phyloP scores from a whole-genome alignment of 2,329 filamentous ascomycete genomes.

The Colletotrichum somersetense region DNA sequence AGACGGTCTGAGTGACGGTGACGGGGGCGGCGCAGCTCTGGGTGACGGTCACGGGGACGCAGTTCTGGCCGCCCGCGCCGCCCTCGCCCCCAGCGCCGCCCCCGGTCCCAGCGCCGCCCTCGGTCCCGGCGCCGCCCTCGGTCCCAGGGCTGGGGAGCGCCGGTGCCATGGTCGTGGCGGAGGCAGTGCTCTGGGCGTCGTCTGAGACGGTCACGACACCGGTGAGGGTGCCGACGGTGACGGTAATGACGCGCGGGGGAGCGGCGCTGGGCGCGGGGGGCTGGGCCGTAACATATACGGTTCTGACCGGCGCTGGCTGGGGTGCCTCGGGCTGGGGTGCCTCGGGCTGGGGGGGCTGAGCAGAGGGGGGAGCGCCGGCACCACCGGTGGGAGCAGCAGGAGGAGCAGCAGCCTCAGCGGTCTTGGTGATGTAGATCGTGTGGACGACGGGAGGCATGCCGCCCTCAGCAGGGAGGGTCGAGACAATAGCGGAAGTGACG shows the following conservation, averaged over 20 bases:
- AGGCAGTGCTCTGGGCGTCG: conserved; percentile 23
- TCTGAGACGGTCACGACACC: conserved; percentile 41
- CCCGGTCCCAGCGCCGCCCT: conserved; percentile 17
- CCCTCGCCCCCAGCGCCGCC: conserved; percentile 17
- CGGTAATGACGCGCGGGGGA: conserved; percentile 36
- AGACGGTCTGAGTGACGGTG: conserved; percentile 39
- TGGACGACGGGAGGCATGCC: not conserved
- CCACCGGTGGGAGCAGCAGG: not conserved
- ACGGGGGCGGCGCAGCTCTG: conserved; percentile 8
- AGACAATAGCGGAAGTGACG: conserved; percentile 18
- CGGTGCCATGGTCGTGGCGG: conserved; percentile 20
- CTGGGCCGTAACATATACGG: conserved; percentile 35
- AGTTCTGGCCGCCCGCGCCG: conserved; percentile 10
- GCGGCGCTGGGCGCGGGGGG: conserved; percentile 21
- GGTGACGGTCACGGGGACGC: conserved; percentile 39
- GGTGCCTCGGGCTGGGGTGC: conserved; percentile 21
- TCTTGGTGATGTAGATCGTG: conserved; percentile 17
- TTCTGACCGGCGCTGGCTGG: not conserved
- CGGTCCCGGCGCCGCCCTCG: conserved; percentile 19
- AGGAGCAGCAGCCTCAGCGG: conserved; percentile 17
- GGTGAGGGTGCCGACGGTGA: conserved; percentile 37
- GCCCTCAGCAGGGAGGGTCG: conserved; percentile 11
- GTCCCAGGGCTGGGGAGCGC: conserved; percentile 30
- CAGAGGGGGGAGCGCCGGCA: not conserved
- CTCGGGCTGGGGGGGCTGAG: conserved; percentile 6